Evolutionary conservation across 306 rosid species (phyloP).

Genomic region (Quercus mongolica): DNA sequence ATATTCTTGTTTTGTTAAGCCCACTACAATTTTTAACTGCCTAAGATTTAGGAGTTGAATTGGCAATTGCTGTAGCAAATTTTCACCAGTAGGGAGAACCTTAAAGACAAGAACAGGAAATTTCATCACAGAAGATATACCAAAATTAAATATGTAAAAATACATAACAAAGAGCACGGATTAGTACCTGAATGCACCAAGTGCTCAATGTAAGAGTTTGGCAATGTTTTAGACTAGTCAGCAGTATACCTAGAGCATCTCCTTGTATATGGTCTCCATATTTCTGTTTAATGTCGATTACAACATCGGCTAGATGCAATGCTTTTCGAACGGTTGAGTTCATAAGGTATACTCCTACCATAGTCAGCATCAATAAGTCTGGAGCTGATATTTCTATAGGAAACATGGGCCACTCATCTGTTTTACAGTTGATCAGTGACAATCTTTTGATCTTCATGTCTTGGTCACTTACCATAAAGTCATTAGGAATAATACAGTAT

Average conservation of each 20-base stretch:
- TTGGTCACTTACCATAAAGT: slow-evolving; percentile 5
- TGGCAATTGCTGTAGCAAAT: slow-evolving; percentile 4
- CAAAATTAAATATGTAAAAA: neutral
- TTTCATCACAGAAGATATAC: neutral
- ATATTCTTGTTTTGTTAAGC: slow-evolving; percentile 7
- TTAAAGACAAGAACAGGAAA: neutral
- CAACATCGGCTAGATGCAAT: neutral
- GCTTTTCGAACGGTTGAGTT: slow-evolving; percentile 4
- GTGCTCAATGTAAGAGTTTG: slow-evolving; percentile 3
- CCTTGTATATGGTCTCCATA: slow-evolving; percentile 16
- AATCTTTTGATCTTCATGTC: slow-evolving; percentile 10
- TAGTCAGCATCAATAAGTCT: neutral
- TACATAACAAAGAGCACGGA: neutral
- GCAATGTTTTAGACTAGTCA: neutral
- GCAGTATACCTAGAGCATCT: slow-evolving; percentile 5
- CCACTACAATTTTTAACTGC: slow-evolving; percentile 6
- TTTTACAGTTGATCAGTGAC: slow-evolving; percentile 6
- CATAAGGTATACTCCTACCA: slow-evolving; percentile 8
- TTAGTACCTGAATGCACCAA: slow-evolving; percentile 17
- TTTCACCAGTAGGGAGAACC: slow-evolving; percentile 15
- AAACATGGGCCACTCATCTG: slow-evolving; percentile 14
- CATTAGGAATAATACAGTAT: slow-evolving; percentile 3
- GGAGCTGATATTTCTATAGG: slow-evolving; percentile 1
- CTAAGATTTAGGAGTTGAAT: neutral
- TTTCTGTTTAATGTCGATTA: neutral